Evolutionary conservation across 2,329 filamentous ascomycete genomes (phyloP).

Genomic region (Aureobasidium lini): DNA sequence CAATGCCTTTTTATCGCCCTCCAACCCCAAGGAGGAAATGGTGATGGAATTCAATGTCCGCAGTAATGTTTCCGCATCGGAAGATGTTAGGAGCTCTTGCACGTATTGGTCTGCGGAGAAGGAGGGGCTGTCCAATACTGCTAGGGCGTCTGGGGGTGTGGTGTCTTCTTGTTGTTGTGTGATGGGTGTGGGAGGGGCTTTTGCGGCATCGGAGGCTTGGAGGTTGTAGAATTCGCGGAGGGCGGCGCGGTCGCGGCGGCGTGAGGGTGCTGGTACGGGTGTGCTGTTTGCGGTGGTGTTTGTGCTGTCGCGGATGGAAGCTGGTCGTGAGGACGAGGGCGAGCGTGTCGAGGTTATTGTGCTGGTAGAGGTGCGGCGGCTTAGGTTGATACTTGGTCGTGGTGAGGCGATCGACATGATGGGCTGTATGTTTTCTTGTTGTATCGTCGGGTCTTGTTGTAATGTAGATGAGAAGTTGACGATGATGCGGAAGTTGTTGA

Average conservation of each 20-base stretch:
- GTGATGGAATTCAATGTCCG: neutral
- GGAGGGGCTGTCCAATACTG: slow-evolving; percentile 23
- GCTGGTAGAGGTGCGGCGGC: slow-evolving; percentile 65
- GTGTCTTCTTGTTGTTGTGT: neutral
- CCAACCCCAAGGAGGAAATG: slow-evolving; percentile 50
- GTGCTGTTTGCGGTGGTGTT: neutral
- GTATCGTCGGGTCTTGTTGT: slow-evolving; percentile 24
- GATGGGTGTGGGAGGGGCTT: neutral
- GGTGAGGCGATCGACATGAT: slow-evolving; percentile 45
- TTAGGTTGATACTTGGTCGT: slow-evolving; percentile 54
- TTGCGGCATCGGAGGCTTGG: slow-evolving; percentile 38
- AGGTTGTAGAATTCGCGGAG: slow-evolving; percentile 94
- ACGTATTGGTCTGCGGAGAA: slow-evolving; percentile 71
- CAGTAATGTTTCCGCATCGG: neutral
- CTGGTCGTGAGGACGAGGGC: slow-evolving; percentile 33
- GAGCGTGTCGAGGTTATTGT: slow-evolving; percentile 42
- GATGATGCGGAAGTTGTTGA: neutral
- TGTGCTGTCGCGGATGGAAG: slow-evolving; percentile 14
- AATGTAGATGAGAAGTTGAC: slow-evolving; percentile 25
- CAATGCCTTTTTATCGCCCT: slow-evolving; percentile 91
- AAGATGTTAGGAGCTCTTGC: slow-evolving; percentile 42
- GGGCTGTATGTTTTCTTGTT: neutral
- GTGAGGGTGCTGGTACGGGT: neutral
- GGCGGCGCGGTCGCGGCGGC: slow-evolving; percentile 68
- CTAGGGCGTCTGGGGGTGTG: neutral